Evolutionary conservation across 192 early-diverging fungal genomes (phyloP).

Genomic region (Cladochytrium replicatum): DNA sequence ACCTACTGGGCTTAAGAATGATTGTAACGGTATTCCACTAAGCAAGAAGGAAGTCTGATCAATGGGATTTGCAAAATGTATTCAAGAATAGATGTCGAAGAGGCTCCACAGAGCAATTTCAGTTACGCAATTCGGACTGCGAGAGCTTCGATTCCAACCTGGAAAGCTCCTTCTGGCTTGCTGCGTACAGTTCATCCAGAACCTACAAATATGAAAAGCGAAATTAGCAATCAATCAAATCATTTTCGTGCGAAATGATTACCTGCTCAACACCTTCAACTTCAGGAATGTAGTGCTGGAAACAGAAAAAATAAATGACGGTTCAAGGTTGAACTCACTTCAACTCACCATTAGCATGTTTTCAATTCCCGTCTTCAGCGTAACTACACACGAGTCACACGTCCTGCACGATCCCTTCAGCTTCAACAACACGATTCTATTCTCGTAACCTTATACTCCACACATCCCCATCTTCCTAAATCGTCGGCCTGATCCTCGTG

Average conservation of each 20-base stretch:
- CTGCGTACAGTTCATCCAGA: too few relatives aligned
- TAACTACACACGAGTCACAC: slow-evolving; percentile 80
- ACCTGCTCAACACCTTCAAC: slow-evolving; percentile 81
- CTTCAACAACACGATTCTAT: slow-evolving; percentile 81
- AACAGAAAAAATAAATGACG: background rate
- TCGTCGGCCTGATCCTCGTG: slow-evolving; percentile 84
- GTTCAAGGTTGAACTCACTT: background rate
- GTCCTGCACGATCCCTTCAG: slow-evolving; percentile 90
- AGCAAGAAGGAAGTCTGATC: too few relatives aligned
- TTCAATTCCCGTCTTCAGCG: slow-evolving; percentile 97
- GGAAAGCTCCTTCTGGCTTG: too few relatives aligned
- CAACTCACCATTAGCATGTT: slow-evolving; percentile 89
- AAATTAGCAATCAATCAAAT: too few relatives aligned
- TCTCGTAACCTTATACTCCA: slow-evolving; percentile 88
- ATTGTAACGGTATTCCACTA: too few relatives aligned
- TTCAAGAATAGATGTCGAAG: too few relatives aligned
- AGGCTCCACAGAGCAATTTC: too few relatives aligned
- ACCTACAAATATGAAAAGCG: too few relatives aligned
- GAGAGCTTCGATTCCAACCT: too few relatives aligned
- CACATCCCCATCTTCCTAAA: slow-evolving; percentile 98
- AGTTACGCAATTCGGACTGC: too few relatives aligned
- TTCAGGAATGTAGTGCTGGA: slow-evolving; percentile 88
- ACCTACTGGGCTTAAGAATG: too few relatives aligned
- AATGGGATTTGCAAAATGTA: too few relatives aligned
- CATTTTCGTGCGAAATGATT: slow-evolving; percentile 61